Conservation (phyloP, 371 early-diverging fungal species). For the Rhizopus delemar region DNA sequence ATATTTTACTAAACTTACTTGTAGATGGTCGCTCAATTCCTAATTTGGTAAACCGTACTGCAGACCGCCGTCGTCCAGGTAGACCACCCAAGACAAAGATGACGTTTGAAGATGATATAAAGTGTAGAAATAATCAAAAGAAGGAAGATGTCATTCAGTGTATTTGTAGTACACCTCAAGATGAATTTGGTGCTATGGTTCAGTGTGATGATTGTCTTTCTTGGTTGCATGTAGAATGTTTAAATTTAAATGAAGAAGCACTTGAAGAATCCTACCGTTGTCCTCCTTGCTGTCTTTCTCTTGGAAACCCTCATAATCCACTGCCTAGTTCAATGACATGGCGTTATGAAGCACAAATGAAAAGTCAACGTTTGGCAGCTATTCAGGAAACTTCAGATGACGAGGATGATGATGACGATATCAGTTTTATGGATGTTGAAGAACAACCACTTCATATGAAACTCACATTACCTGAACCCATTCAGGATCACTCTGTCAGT, state of each 20-base stretch:
- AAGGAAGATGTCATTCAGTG: constrained; percentile 29
- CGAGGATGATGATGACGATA: constrained; percentile 26
- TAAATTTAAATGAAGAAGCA: constrained; percentile 41
- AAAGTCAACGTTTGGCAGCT: constrained; percentile 31
- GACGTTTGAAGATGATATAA: constrained; percentile 8
- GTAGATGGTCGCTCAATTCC: not conserved
- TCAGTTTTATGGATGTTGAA: not conserved
- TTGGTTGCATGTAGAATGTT: constrained; percentile 59
- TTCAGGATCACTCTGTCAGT: not conserved
- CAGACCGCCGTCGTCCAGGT: constrained; percentile 17
- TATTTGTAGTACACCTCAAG: constrained; percentile 52
- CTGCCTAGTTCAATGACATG: constrained; percentile 28
- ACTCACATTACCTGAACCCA: not conserved
- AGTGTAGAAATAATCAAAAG: constrained; percentile 4
- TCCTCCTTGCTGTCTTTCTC: constrained; percentile 36
- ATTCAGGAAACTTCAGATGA: constrained; percentile 10
- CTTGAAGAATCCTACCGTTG: constrained; percentile 50
- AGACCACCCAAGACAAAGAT: constrained; percentile 17
- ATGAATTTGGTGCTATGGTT: constrained; percentile 53
- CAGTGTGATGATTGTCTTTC: constrained; percentile 58
- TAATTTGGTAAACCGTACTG: constrained; percentile 4
- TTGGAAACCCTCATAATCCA: constrained; percentile 10
- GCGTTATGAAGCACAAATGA: constrained; percentile 38
- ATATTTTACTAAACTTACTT: not conserved
- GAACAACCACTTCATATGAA: not conserved